Evolutionary conservation across 2,329 filamentous ascomycete genomes (phyloP).

Genomic region (Aspergillus sp.): DNA sequence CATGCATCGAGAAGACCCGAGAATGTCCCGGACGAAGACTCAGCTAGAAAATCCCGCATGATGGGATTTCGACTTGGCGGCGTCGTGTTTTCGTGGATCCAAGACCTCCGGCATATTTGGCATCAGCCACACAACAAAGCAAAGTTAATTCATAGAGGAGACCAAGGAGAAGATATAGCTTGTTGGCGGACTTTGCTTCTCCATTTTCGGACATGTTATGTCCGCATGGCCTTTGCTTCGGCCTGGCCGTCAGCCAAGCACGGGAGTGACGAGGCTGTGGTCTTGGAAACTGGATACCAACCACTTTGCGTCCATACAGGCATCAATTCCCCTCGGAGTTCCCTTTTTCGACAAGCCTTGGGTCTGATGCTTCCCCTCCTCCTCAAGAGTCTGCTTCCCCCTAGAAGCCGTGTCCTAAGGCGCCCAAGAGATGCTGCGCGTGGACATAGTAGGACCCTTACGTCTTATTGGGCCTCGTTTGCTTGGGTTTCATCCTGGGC

Average conservation of each 20-base stretch:
- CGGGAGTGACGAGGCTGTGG: background rate
- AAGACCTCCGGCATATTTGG: background rate
- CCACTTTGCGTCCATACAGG: background rate
- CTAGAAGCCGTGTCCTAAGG: background rate
- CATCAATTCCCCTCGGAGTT: background rate
- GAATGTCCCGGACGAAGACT: background rate
- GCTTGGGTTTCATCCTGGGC: background rate
- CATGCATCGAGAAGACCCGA: background rate
- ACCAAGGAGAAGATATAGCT: constrained; percentile 4
- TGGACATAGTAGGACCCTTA: background rate
- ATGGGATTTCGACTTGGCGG: background rate
- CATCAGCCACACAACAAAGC: constrained; percentile 4
- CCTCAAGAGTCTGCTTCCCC: background rate
- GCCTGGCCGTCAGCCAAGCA: constrained; percentile 5
- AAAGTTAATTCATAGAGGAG: background rate
- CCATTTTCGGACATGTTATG: background rate
- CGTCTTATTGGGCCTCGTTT: background rate
- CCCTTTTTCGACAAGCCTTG: background rate
- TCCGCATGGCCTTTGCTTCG: background rate
- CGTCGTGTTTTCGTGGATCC: background rate
- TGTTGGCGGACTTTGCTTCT: constrained; percentile 2
- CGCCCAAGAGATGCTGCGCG: background rate
- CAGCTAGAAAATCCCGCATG: background rate
- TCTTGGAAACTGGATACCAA: constrained; percentile 1
- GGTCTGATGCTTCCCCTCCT: constrained; percentile 2